Conservation (phyloP, 257 asterid species). For the Voacanga thouarsii region DNA sequence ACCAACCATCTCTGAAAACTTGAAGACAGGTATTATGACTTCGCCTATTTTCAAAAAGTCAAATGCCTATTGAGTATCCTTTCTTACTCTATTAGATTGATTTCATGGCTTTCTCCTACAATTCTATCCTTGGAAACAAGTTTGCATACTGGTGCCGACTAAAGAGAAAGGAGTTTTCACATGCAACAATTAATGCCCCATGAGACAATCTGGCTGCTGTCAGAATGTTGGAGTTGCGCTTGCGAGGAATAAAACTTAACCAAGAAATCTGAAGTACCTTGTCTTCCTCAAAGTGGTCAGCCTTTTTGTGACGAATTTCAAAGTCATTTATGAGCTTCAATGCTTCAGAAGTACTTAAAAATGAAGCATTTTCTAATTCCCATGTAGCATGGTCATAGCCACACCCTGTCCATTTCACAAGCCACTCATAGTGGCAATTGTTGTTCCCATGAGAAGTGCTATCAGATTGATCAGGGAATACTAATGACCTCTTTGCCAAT, state of each 20-base stretch:
- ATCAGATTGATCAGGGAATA: slow-evolving; percentile 17
- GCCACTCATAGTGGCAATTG: slow-evolving; percentile 31
- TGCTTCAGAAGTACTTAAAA: slow-evolving; percentile 25
- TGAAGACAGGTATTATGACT: background rate
- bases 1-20: background rate
- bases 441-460: slow-evolving; percentile 2
- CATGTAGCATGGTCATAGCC: slow-evolving; percentile 32
- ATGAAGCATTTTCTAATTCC: slow-evolving; percentile 37
- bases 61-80: background rate
- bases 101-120: background rate
- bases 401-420: slow-evolving; percentile 42
- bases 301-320: slow-evolving; percentile 22
- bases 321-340: slow-evolving; percentile 23
- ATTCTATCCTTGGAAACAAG: background rate
- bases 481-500: slow-evolving; percentile 29
- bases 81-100: background rate
- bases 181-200: background rate
- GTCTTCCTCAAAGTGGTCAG: slow-evolving; percentile 12
- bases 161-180: background rate
- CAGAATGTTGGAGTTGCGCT: background rate
- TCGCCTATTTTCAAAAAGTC: background rate
- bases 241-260: background rate
- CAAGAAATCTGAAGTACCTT: slow-evolving; percentile 22
- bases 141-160: background rate
- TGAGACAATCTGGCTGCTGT: background rate